Conservation (phyloP, 805 yeast genomes). For the Blastobotrys peoriensis region DNA sequence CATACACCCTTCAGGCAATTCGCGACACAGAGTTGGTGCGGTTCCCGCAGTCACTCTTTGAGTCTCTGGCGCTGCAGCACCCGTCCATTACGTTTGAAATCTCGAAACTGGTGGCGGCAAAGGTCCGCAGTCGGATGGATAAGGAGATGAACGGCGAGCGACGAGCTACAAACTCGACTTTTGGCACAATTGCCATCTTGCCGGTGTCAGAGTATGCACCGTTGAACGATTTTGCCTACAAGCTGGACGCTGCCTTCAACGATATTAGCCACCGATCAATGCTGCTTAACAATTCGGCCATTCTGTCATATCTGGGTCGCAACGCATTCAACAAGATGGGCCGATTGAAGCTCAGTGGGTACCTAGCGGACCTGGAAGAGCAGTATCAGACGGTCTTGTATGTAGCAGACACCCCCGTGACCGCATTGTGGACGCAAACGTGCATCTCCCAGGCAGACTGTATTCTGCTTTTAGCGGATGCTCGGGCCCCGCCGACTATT, state of each 20-base stretch:
- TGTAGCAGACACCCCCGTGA: constrained; percentile 77
- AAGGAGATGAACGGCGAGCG: constrained; percentile 4
- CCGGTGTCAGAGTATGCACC: constrained; percentile 83
- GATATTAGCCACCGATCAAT: constrained; percentile 68
- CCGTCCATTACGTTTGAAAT: constrained; percentile 90
- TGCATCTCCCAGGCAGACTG: constrained; percentile 96
- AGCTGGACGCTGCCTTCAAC: constrained; percentile 63
- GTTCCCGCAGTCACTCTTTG: constrained; percentile 85
- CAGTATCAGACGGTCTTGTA: constrained; percentile 81
- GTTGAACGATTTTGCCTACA: constrained; percentile 74
- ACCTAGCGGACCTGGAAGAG: constrained; percentile 87
- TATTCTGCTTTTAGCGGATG: constrained; percentile 82
- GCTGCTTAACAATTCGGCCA: constrained; percentile 76
- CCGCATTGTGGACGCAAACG: constrained; percentile 84
- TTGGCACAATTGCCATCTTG: constrained; percentile 76
- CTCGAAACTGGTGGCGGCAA: constrained; percentile 75
- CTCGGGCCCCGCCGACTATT: constrained; percentile 59
- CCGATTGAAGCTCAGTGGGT: constrained; percentile 78
- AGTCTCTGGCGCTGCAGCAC: constrained; percentile 70
- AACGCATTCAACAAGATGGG: constrained; percentile 91
- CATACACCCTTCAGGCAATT: constrained; percentile 70
- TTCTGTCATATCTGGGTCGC: constrained; percentile 74
- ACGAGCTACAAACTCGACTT: constrained; percentile 25
- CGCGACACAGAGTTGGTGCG: constrained; percentile 92
- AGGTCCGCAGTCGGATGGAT: constrained; percentile 24